Evolutionary conservation across 2,329 filamentous ascomycete species (phyloP), one percentile per base, ranked within the genome.

Genomic region (Metarhizium brunneum): DNA sequence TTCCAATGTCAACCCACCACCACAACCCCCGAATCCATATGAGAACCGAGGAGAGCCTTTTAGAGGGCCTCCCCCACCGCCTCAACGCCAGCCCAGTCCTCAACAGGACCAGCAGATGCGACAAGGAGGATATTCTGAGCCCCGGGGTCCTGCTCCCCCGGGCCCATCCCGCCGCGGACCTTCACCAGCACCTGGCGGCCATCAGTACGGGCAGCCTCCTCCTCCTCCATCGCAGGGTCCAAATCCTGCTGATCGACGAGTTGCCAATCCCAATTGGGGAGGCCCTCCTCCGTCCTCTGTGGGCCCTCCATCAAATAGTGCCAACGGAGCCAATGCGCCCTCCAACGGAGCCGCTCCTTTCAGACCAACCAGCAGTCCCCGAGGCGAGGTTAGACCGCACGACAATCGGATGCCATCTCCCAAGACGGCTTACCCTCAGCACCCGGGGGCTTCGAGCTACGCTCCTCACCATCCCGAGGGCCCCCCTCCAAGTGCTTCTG

Each of bases 391-490:
- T 50, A 84, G 91, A 36, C 80, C 94, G 60, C 82, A 92, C 61
- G 92, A 96, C 61, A 90, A 87, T 66, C 85, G 88, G 58, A 88
- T 92, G 72, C 83, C 89, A n/a, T 96, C 92, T n/a, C 92, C 92
- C 57, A 92, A 91, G 65, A 87, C 90, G 43, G 85, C 84, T 7
- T 96, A 94, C 65, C 85, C 87, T 5, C 89, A 92, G 64, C 88
- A 89, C 59, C 88, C 86, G 60, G 73, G 77, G 8, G 68, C 69
- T 13, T 65, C 69, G 16, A 66, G 71, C 11, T 64, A 69, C 51
- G 95, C 90, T 66, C 78, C 87, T 62, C 86, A 88, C 61, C 89
- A 90, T 61, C 82, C 83, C 49, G 88, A 91, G 25, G 68, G 69
- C 50, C 47, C 51, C 38, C 70, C 72, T 29, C 80, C 61, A 47